A percentile compares a stretch with the other conserved stretches of the same genome.
phyloP scores from a whole-genome alignment of 2,329 filamentous ascomycete species.

The Verticillium albo-atrum region DNA sequence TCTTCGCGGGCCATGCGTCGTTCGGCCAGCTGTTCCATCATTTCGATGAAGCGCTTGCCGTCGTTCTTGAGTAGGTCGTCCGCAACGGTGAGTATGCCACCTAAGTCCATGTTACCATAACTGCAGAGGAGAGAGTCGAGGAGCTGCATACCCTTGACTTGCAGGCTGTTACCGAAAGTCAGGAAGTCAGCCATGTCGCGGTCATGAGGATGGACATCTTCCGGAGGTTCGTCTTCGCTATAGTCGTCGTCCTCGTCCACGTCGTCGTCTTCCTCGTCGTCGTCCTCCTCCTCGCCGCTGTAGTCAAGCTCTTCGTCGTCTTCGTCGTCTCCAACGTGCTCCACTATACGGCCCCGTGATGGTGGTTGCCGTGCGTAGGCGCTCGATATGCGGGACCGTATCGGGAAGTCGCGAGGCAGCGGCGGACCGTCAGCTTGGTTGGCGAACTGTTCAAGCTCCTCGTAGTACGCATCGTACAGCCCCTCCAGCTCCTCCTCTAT shows the following conservation, averaged over 20 bases:
- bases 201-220: conserved; percentile 63
- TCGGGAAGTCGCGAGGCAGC: conserved; percentile 61
- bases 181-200: conserved; percentile 81
- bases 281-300: conserved; percentile 49
- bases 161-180: conserved; percentile 95
- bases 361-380: conserved; percentile 63
- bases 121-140: conserved; percentile 37
- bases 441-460: conserved; percentile 95
- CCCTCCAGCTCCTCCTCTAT: conserved; percentile 98
- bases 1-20: conserved; percentile 95
- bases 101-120: conserved; percentile 54
- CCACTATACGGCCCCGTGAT: conserved; percentile 70
- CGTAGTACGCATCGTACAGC: conserved; percentile 96
- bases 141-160: conserved; percentile 71
- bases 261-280: conserved; percentile 47
- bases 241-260: conserved; percentile 55
- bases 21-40: conserved; percentile 99
- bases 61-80: conserved; percentile 98
- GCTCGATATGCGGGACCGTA: conserved; percentile 53
- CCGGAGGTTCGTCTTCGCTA: conserved; percentile 61
- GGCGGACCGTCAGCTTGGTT: conserved; percentile 71
- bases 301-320: conserved; percentile 49
- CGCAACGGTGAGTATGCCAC: conserved; percentile 96
- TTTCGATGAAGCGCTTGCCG: conserved; percentile 98
- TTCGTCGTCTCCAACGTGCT: conserved; percentile 54